A percentile compares a stretch with the other conserved stretches of the same genome.
phyloP scores from a whole-genome alignment of 2,329 filamentous ascomycete species.

The Exophiala xenobiotica region DNA sequence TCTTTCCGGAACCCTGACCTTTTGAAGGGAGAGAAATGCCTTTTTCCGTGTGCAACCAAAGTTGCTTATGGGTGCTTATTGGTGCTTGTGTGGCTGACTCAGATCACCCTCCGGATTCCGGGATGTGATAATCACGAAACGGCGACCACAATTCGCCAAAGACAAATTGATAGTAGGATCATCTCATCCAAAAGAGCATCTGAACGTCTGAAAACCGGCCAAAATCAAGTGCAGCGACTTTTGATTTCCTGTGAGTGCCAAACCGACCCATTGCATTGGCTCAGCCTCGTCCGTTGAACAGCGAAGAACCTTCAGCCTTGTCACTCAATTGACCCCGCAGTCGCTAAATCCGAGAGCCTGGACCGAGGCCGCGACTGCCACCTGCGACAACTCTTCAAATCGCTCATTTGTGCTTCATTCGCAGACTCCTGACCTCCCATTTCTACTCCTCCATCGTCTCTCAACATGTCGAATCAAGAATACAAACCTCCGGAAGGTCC shows the following conservation, averaged over 20 bases:
- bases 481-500: constrained; percentile 22
- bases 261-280: no score
- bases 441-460: neutral
- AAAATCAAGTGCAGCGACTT: no score
- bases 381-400: neutral
- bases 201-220: no score
- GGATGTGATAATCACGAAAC: no score
- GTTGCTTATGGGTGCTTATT: neutral
- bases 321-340: neutral
- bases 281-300: neutral
- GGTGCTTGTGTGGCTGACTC: neutral
- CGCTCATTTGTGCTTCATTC: neutral
- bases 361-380: neutral
- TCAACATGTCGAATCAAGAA: constrained; percentile 17
- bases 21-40: no score
- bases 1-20: no score
- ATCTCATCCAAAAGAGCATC: no score
- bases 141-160: no score
- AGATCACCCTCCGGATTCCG: neutral
- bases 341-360: neutral
- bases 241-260: no score
- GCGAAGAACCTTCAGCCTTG: neutral
- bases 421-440: neutral
- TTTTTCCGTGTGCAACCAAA: no score
- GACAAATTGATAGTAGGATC: no score